Percentiles rank a stretch among this genome's conserved stretches.
Evolutionary conservation across 176 grass and related monocot genomes (phyloP).

Genomic region (Eragrostis nindensis): DNA sequence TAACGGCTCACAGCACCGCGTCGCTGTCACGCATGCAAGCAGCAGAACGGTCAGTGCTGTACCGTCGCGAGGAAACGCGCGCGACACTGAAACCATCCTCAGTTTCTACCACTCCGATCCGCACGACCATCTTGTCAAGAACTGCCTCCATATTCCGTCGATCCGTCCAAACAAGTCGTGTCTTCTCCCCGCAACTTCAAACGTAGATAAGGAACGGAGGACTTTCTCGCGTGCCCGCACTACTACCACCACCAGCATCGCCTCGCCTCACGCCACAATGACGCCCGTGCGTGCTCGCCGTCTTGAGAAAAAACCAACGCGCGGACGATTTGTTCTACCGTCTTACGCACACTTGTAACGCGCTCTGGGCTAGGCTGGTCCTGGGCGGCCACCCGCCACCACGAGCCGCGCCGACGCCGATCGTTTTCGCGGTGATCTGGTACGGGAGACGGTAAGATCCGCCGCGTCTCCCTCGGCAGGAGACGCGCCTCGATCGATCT

Average conservation of each 20-base stretch:
- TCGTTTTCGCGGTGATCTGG: slow-evolving; percentile 20
- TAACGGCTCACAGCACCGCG: not conserved
- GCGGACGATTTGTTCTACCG: not conserved
- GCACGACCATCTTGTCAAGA: not conserved
- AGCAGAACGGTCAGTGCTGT: not conserved
- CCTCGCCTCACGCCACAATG: too few species aligned
- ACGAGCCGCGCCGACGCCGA: not conserved
- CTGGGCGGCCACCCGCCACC: slow-evolving; percentile 2
- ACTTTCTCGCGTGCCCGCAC: slow-evolving; percentile 2
- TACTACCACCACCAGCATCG: not conserved
- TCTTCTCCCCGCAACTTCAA: not conserved
- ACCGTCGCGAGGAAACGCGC: not conserved
- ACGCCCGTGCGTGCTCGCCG: not conserved
- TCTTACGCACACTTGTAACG: not conserved
- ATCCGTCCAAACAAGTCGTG: not conserved
- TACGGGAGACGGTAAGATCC: slow-evolving; percentile 25
- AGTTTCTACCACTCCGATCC: not conserved
- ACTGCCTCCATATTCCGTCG: not conserved
- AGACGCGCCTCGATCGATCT: not conserved
- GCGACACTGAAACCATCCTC: not conserved
- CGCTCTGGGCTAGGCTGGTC: not conserved
- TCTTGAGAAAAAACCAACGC: not conserved
- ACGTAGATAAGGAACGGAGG: not conserved
- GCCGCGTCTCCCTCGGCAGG: not conserved
- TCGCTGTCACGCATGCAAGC: not conserved